Evolutionary conservation across 2,329 filamentous ascomycete species (phyloP).

Genomic region (Trichoderma pleuroti): DNA sequence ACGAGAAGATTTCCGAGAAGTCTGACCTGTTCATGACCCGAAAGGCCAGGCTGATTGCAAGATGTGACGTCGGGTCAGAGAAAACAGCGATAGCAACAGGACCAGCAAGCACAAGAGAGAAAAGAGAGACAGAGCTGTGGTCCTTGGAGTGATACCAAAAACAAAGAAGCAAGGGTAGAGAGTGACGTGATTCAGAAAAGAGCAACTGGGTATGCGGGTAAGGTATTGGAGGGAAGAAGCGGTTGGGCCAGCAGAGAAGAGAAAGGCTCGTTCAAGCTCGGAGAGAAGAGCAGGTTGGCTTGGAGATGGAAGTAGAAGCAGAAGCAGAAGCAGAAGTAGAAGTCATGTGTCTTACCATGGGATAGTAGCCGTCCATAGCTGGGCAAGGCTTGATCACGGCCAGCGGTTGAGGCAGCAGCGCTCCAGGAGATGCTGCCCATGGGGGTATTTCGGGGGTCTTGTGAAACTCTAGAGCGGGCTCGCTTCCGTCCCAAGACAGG

Average conservation of each 20-base stretch:
- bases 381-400: neutral
- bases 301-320: neutral
- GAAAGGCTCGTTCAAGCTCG: neutral
- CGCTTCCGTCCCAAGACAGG: constrained; percentile 1
- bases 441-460: neutral
- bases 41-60: constrained; percentile 6
- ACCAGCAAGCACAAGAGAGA: constrained; percentile 19
- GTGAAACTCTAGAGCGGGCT: neutral
- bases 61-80: constrained; percentile 20
- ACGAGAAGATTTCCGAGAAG: neutral
- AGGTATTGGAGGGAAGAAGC: constrained; percentile 18
- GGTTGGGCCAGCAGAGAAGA: constrained; percentile 7
- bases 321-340: neutral
- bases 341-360: constrained; percentile 3
- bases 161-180: constrained; percentile 26
- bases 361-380: neutral
- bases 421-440: neutral
- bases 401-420: constrained; percentile 1
- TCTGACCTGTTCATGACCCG: constrained; percentile 16
- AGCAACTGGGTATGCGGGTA: constrained; percentile 25
- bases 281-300: neutral
- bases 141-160: constrained; percentile 20
- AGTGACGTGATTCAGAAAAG: constrained; percentile 23
- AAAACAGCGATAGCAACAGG: constrained; percentile 27
- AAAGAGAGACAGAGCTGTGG: constrained; percentile 16